Conservation (phyloP, 164 flowering plant species). For the Sextonia rubra region DNA sequence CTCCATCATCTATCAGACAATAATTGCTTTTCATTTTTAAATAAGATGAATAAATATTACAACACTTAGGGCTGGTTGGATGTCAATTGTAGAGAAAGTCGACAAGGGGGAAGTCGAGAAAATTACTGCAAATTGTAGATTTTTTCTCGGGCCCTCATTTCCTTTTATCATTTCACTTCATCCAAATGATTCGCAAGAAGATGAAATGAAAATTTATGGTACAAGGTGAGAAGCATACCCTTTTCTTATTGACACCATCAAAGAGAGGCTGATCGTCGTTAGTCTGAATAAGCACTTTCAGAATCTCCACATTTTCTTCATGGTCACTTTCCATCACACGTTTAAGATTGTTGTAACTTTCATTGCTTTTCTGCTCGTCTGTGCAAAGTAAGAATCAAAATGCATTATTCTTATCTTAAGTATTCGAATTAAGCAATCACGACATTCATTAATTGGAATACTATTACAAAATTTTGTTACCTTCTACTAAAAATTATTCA, state of each 20-base stretch:
- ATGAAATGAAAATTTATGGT: neutral
- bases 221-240: slow-evolving; percentile 25
- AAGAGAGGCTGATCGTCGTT: slow-evolving; percentile 54
- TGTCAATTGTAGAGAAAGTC: too few relatives aligned
- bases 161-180: too few relatives aligned
- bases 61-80: too few relatives aligned
- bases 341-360: slow-evolving; percentile 33
- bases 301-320: slow-evolving; percentile 61
- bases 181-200: neutral
- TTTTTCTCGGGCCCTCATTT: neutral
- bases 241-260: slow-evolving; percentile 50
- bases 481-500: neutral
- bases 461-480: too few relatives aligned
- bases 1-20: neutral
- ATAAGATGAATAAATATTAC: too few relatives aligned
- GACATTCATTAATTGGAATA: neutral
- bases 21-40: too few relatives aligned
- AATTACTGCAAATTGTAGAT: too few relatives aligned
- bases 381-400: slow-evolving; percentile 1
- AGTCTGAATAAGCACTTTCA: slow-evolving; percentile 43
- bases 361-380: slow-evolving; percentile 48
- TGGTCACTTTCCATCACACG: slow-evolving; percentile 45
- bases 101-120: too few relatives aligned
- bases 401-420: too few relatives aligned
- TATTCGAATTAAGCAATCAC: too few relatives aligned